phyloP scores from a whole-genome alignment of 495 filamentous ascomycete species.

The Hypoxylon intermedium region DNA sequence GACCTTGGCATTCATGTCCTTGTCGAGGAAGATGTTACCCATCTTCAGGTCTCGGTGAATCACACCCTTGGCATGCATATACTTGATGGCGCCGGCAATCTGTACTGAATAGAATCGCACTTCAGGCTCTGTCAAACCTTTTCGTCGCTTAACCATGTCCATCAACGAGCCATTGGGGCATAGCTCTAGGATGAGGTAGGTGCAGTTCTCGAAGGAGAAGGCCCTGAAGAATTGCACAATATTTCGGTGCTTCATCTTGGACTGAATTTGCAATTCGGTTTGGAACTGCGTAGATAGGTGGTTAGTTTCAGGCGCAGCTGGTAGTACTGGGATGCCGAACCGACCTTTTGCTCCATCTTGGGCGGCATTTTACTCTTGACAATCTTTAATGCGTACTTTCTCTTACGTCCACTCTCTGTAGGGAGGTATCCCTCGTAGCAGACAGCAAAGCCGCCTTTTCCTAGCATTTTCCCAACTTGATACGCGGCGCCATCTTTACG shows the following conservation, averaged over 20 bases:
- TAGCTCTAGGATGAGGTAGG: constrained; percentile 92
- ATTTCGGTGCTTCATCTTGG: constrained; percentile 92
- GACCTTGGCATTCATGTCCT: constrained; percentile 95
- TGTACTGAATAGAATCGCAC: constrained; percentile 91
- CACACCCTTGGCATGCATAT: constrained; percentile 91
- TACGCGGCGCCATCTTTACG: constrained; percentile 77
- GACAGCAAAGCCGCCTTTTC: constrained; percentile 94
- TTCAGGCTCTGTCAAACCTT: constrained; percentile 86
- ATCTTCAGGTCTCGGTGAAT: constrained; percentile 98
- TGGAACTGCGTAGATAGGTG: constrained; percentile 70
- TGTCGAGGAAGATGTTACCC: constrained; percentile 95
- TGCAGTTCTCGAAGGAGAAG: constrained; percentile 86
- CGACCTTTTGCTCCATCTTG: constrained; percentile 86
- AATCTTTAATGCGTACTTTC: constrained; percentile 85
- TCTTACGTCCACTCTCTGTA: constrained; percentile 57
- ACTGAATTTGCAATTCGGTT: constrained; percentile 96
- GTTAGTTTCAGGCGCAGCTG: constrained; percentile 44
- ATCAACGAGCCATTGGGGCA: constrained; percentile 97
- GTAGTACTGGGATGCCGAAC: background rate
- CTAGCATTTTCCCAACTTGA: constrained; percentile 80
- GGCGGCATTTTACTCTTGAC: constrained; percentile 86
- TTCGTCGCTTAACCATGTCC: constrained; percentile 93
- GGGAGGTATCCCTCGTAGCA: constrained; percentile 79
- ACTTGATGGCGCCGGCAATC: constrained; percentile 94
- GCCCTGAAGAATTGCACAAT: constrained; percentile 95